These are phyloP conservation scores for Suillus occidentalis DNA, from an alignment of 768 basidiomycete species.

Conservation along the genomic window DNA sequence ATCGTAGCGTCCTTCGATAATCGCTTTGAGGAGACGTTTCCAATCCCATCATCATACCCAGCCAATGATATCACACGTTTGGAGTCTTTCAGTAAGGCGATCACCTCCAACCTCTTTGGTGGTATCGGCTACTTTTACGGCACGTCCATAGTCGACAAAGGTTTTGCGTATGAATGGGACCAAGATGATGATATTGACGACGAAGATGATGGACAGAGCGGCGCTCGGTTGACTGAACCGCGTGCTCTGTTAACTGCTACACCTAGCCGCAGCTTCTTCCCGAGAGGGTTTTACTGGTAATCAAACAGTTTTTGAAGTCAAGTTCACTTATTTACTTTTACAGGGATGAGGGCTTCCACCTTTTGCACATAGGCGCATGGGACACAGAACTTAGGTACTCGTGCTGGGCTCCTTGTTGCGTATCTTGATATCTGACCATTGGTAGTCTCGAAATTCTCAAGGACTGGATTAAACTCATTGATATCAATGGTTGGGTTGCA, in stretches of 20 bases:
- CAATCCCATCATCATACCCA: conserved; percentile 57
- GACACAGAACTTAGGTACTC: conserved; percentile 81
- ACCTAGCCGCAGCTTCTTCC: conserved; percentile 96
- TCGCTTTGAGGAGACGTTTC: conserved; percentile 72
- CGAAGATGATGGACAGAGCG: conserved; percentile 43
- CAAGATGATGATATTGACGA: conserved; percentile 54
- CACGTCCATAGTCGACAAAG: conserved; percentile 79
- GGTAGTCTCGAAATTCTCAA: conserved; percentile 83
- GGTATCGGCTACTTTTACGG: conserved; percentile 97
- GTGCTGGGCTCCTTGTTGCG: too few species aligned
- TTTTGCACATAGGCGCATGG: conserved; percentile 89
- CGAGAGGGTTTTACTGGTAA: conserved; percentile 95
- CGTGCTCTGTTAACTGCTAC: conserved; percentile 85
- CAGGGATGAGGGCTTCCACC: conserved; percentile 98
- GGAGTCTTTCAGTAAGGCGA: conserved; percentile 76
- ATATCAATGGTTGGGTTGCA: conserved; percentile 94
- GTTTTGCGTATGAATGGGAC: conserved; percentile 92
- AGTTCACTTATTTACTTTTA: conserved; percentile 4
- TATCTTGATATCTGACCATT: neutral
- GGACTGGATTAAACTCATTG: conserved; percentile 88
- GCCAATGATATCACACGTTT: conserved; percentile 49
- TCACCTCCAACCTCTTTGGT: conserved; percentile 89
- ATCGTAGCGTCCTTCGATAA: conserved; percentile 58
- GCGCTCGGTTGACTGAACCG: conserved; percentile 72
- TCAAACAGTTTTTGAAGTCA: conserved; percentile 6